Conservation (phyloP, 768 basidiomycete genomes). For the Cyclocybe cylindracea region DNA sequence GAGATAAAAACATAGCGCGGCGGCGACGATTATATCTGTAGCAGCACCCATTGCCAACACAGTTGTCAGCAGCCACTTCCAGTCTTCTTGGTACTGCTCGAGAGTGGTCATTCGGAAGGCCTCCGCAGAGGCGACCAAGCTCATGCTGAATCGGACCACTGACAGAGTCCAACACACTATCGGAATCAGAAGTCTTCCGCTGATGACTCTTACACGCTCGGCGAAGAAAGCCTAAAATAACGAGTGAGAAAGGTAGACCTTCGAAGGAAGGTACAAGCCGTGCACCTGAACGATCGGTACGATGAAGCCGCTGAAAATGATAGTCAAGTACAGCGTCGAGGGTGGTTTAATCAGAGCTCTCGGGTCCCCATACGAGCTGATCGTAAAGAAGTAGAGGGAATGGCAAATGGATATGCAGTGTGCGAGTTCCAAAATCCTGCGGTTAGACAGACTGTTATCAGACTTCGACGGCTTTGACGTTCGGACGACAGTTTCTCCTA, state of each 20-base stretch:
- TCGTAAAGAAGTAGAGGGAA: constrained; percentile 21
- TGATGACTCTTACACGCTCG: constrained; percentile 21
- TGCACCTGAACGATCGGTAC: constrained; percentile 20
- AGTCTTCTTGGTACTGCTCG: constrained; percentile 9
- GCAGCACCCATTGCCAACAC: constrained; percentile 17
- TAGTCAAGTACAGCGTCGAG: constrained; percentile 14
- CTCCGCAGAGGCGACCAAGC: constrained; percentile 10
- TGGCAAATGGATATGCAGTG: constrained; percentile 21
- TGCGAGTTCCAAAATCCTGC: constrained; percentile 18
- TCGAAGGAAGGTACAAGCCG: not conserved
- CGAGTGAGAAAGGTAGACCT: not conserved
- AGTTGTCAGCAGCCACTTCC: constrained; percentile 19
- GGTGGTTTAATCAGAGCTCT: constrained; percentile 14
- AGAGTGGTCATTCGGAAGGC: constrained; percentile 12
- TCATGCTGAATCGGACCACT: constrained; percentile 15
- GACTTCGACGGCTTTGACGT: not conserved
- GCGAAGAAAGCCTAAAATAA: constrained; percentile 19
- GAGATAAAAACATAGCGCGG: constrained; percentile 19
- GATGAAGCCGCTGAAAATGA: constrained; percentile 25
- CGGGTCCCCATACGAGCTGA: constrained; percentile 19
- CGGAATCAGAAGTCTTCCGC: constrained; percentile 10
- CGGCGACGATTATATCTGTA: constrained; percentile 18
- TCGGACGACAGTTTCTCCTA: not conserved
- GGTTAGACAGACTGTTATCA: not conserved
- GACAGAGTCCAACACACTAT: constrained; percentile 13